Evolutionary conservation across 2,329 filamentous ascomycete species (phyloP).

Genomic region (Colletotrichum brevisporum): DNA sequence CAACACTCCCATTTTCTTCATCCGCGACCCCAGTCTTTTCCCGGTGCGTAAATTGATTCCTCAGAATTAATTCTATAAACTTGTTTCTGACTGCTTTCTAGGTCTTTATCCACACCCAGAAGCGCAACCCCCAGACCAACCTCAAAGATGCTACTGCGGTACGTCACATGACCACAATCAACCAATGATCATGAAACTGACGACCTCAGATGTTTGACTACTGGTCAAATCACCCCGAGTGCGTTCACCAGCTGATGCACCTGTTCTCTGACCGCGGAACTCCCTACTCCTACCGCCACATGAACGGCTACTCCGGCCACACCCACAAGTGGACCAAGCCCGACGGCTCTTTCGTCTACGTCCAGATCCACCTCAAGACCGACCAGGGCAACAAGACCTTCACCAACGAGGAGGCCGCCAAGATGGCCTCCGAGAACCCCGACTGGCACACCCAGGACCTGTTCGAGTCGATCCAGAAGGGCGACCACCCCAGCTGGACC

Average conservation of each 20-base stretch:
- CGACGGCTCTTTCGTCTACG: constrained; percentile 76
- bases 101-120: constrained; percentile 82
- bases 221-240: constrained; percentile 72
- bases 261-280: constrained; percentile 77
- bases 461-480: constrained; percentile 72
- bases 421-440: constrained; percentile 69
- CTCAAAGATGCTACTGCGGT: constrained; percentile 77
- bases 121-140: constrained; percentile 80
- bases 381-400: constrained; percentile 74
- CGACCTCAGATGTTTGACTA: constrained; percentile 53
- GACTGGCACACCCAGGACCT: constrained; percentile 76
- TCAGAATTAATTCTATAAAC: not conserved
- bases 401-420: constrained; percentile 68
- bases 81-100: not conserved
- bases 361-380: constrained; percentile 75
- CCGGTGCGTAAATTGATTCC: constrained; percentile 55
- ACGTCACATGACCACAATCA: constrained; percentile 39
- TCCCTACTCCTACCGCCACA: constrained; percentile 74
- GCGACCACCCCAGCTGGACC: constrained; percentile 74
- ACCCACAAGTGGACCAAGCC: constrained; percentile 75
- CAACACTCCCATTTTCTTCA: constrained; percentile 84
- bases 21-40: constrained; percentile 82
- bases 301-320: constrained; percentile 78
- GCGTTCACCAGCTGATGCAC: constrained; percentile 74
- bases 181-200: not conserved